Conservation (phyloP, 306 rosid species). For the Styphnolobium japonicum region DNA sequence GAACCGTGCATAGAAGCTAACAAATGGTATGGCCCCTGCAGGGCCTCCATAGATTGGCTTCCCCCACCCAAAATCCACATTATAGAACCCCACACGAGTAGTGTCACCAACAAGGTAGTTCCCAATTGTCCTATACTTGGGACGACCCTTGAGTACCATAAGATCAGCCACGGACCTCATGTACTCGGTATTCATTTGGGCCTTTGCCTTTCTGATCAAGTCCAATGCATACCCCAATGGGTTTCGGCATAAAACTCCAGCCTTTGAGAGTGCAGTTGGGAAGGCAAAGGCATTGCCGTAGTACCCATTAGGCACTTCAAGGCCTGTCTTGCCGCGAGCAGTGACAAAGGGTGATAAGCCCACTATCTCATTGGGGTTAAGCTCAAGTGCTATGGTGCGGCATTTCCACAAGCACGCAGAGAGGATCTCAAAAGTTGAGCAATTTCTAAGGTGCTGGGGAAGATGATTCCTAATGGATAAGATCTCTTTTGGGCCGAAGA, state of each 20-base stretch:
- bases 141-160: slow-evolving; percentile 20
- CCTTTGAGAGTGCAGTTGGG: not conserved
- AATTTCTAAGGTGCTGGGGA: not conserved
- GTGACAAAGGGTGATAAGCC: slow-evolving; percentile 12
- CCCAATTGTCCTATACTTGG: not conserved
- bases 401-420: slow-evolving; percentile 28
- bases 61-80: slow-evolving; percentile 30
- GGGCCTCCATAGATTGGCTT: slow-evolving; percentile 8
- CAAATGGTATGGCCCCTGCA: not conserved
- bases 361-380: slow-evolving; percentile 4
- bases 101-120: slow-evolving; percentile 9
- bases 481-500: slow-evolving; percentile 22
- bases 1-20: not conserved
- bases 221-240: slow-evolving; percentile 22
- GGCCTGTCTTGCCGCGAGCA: not conserved
- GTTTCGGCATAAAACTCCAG: not conserved
- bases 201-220: slow-evolving; percentile 3
- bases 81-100: slow-evolving; percentile 11
- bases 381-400: slow-evolving; percentile 14
- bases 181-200: slow-evolving; percentile 6
- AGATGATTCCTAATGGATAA: not conserved
- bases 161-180: slow-evolving; percentile 13
- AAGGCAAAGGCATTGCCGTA: slow-evolving; percentile 28
- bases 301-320: slow-evolving; percentile 16
- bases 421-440: slow-evolving; percentile 10